phyloP scores from a whole-genome alignment of 106 monocot species.

The Acorus gramineus region DNA sequence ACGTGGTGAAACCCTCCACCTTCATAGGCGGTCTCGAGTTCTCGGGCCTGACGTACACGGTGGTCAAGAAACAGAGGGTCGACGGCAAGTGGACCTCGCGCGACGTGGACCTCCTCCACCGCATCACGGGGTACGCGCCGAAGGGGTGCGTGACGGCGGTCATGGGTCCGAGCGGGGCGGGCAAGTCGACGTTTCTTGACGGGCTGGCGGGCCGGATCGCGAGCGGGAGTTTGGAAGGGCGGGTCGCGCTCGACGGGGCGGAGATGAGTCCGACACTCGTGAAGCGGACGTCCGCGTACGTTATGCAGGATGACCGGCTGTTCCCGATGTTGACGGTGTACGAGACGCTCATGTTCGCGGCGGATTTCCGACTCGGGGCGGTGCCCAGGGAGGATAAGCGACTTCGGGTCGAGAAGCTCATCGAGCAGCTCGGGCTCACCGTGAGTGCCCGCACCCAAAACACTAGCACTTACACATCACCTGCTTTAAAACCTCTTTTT shows the following conservation, averaged over 20 bases:
- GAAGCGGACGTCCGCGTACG: conserved; percentile 39
- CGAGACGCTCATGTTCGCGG: conserved; percentile 48
- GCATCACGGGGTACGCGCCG: conserved; percentile 37
- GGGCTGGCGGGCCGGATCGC: conserved; percentile 38
- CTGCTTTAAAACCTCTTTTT: too few relatives aligned
- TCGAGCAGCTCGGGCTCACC: conserved; percentile 30
- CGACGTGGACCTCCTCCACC: conserved; percentile 36
- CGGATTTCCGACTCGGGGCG: conserved; percentile 35
- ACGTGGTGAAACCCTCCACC: background rate
- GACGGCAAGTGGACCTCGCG: conserved; percentile 25
- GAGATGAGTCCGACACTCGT: conserved; percentile 36
- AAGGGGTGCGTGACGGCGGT: conserved; percentile 43
- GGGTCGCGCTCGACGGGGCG: conserved; percentile 32
- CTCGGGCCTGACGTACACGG: conserved; percentile 31
- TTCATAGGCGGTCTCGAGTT: conserved; percentile 37
- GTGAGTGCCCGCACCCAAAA: conserved; percentile 2
- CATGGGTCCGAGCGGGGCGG: conserved; percentile 42
- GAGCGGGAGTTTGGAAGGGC: conserved; percentile 31
- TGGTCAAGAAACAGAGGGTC: conserved; percentile 36
- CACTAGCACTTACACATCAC: too few relatives aligned
- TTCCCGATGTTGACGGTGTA: conserved; percentile 50
- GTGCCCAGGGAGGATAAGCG: conserved; percentile 19
- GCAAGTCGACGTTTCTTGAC: conserved; percentile 41
- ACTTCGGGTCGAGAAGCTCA: conserved; percentile 30
- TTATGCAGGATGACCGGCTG: conserved; percentile 50